phyloP scores from a whole-genome alignment of 2,329 filamentous ascomycete genomes.

The Diaporthe velutina region DNA sequence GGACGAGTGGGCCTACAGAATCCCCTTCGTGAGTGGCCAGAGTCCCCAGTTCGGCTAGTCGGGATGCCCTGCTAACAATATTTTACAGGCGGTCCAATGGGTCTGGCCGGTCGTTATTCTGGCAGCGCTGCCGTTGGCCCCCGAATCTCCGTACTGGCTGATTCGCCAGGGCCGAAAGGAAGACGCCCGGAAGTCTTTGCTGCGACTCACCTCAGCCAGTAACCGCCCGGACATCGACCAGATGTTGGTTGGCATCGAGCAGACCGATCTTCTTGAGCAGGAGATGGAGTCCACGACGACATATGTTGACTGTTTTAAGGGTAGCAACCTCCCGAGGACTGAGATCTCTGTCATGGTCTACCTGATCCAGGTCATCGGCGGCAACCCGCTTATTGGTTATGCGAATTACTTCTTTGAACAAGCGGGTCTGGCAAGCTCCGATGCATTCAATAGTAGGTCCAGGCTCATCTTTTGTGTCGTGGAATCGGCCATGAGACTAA shows the following conservation, averaged over 20 bases:
- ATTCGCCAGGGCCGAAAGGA: slow-evolving; percentile 51
- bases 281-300: slow-evolving; percentile 55
- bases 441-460: slow-evolving; percentile 53
- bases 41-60: background rate
- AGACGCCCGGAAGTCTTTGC: slow-evolving; percentile 50
- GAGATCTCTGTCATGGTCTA: slow-evolving; percentile 64
- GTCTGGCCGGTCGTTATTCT: slow-evolving; percentile 54
- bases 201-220: slow-evolving; percentile 45
- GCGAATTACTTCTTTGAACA: slow-evolving; percentile 61
- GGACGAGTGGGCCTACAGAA: slow-evolving; percentile 53
- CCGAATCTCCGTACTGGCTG: slow-evolving; percentile 60
- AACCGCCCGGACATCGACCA: slow-evolving; percentile 58
- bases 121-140: slow-evolving; percentile 50
- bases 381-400: slow-evolving; percentile 63
- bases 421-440: slow-evolving; percentile 59
- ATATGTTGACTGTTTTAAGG: slow-evolving; percentile 66
- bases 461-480: background rate
- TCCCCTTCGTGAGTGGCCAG: slow-evolving; percentile 47
- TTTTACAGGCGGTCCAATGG: slow-evolving; percentile 52
- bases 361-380: slow-evolving; percentile 62
- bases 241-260: slow-evolving; percentile 65
- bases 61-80: fast-evolving
- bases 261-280: slow-evolving; percentile 65
- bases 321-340: slow-evolving; percentile 64
- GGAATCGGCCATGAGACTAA: background rate